Conservation (phyloP, 345 rosid species). For the Citrus australasica region DNA sequence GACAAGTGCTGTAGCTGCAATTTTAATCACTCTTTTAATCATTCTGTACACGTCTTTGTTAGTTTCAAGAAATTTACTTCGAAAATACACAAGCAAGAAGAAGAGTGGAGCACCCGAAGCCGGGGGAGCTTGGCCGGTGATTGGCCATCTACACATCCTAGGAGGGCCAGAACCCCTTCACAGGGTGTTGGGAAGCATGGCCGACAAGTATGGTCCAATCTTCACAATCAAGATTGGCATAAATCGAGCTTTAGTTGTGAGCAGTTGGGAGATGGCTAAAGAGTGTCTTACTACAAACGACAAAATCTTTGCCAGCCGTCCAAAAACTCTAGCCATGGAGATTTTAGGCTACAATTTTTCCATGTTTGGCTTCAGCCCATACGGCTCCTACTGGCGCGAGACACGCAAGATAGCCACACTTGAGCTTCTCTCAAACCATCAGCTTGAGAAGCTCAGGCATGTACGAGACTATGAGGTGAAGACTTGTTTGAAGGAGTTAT, state of each 20-base stretch:
- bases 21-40: background rate
- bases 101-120: no score
- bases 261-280: slow-evolving; percentile 23
- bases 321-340: slow-evolving; percentile 10
- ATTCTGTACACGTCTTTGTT: background rate
- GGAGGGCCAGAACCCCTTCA: no score
- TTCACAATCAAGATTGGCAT: slow-evolving; percentile 32
- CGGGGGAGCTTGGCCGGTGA: no score
- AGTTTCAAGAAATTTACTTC: background rate
- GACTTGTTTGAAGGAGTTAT: background rate
- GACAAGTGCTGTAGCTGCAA: background rate
- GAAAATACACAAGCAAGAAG: no score
- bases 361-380: slow-evolving; percentile 16
- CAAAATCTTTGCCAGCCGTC: slow-evolving; percentile 21
- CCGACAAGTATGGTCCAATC: no score
- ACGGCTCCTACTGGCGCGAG: slow-evolving; percentile 36
- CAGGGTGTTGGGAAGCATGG: no score
- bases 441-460: background rate
- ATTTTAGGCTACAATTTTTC: slow-evolving; percentile 17
- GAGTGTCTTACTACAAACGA: slow-evolving; percentile 36
- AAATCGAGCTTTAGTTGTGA: slow-evolving; percentile 22
- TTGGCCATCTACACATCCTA: no score
- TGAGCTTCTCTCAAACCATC: background rate
- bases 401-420: background rate
- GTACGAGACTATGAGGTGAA: background rate